A percentile compares a stretch with the other conserved stretches of the same genome.
Evolutionary conservation across 257 asterid species (phyloP).

Genomic region (Penstemon newberryi): DNA sequence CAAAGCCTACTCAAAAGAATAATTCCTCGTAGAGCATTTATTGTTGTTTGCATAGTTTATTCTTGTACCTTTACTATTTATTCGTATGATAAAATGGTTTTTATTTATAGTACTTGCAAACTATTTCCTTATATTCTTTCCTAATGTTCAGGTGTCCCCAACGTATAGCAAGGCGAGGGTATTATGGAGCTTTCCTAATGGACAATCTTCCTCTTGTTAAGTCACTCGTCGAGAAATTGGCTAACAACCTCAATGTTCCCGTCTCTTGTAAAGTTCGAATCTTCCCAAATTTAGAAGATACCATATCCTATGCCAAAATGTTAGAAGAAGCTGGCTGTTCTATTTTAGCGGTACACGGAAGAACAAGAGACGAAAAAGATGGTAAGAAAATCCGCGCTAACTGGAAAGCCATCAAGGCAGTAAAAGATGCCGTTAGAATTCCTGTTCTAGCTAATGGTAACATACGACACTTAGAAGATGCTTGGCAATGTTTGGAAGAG

Average conservation of each 20-base stretch:
- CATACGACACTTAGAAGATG: constrained; percentile 78
- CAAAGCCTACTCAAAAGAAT: constrained; percentile 1
- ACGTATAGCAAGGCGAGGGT: constrained; percentile 85
- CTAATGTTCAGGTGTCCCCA: constrained; percentile 74
- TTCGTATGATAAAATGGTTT: background rate
- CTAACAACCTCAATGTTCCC: constrained; percentile 68
- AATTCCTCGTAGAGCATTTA: background rate
- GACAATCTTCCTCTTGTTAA: constrained; percentile 87
- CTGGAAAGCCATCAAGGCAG: constrained; percentile 84
- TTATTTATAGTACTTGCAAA: background rate
- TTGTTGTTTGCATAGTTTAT: constrained; percentile 12
- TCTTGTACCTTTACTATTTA: background rate
- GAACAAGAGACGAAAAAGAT: constrained; percentile 93
- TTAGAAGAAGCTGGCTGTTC: constrained; percentile 95
- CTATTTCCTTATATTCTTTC: too few relatives aligned
- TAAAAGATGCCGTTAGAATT: constrained; percentile 72
- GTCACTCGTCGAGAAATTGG: constrained; percentile 78
- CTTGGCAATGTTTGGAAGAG: constrained; percentile 59
- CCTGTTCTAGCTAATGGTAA: constrained; percentile 96
- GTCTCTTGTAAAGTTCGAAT: constrained; percentile 92
- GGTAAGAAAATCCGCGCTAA: constrained; percentile 86
- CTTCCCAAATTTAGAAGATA: constrained; percentile 73
- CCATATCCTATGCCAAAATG: constrained; percentile 89
- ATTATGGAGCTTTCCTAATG: constrained; percentile 98
- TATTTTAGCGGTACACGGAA: constrained; percentile 90